Conservation (phyloP, 352 stramenopile genomes). For the Globisporangium acanthophoron region DNA sequence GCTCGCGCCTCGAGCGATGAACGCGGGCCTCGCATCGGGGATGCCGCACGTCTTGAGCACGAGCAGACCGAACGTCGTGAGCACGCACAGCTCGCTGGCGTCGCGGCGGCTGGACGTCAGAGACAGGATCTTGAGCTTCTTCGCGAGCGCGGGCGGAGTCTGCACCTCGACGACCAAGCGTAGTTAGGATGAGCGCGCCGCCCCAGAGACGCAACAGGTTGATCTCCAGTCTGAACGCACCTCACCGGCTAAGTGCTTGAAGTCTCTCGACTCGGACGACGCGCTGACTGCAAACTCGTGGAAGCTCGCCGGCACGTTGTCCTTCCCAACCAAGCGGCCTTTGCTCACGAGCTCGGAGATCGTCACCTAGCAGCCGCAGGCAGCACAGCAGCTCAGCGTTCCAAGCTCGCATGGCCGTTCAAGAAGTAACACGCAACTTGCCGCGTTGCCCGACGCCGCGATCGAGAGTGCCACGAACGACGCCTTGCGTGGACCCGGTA, state of each 20-base stretch:
- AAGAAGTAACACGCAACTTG: constrained; percentile 5
- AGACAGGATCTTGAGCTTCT: constrained; percentile 52
- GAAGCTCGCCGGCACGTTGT: constrained; percentile 52
- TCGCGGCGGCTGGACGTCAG: constrained; percentile 31
- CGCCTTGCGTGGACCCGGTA: constrained; percentile 38
- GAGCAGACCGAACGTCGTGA: constrained; percentile 54
- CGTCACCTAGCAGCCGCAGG: constrained; percentile 14
- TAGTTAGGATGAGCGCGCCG: too few species aligned
- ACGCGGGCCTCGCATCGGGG: constrained; percentile 20
- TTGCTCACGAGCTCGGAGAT: constrained; percentile 62
- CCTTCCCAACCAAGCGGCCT: constrained; percentile 34
- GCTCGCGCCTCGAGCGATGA: constrained; percentile 30
- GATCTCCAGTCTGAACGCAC: constrained; percentile 10
- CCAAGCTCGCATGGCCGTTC: not conserved
- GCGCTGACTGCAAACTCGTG: constrained; percentile 42
- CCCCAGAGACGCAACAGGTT: not conserved
- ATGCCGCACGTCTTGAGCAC: constrained; percentile 34
- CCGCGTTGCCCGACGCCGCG: constrained; percentile 28
- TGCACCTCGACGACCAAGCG: not conserved
- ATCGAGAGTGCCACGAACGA: constrained; percentile 43
- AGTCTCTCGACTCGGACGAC: constrained; percentile 45
- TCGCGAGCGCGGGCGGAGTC: constrained; percentile 13
- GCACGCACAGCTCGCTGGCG: constrained; percentile 37
- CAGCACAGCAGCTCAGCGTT: not conserved
- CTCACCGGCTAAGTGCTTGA: constrained; percentile 24